Conservation (phyloP, 2,329 filamentous ascomycete species). For the Cyclaneusma minus region DNA sequence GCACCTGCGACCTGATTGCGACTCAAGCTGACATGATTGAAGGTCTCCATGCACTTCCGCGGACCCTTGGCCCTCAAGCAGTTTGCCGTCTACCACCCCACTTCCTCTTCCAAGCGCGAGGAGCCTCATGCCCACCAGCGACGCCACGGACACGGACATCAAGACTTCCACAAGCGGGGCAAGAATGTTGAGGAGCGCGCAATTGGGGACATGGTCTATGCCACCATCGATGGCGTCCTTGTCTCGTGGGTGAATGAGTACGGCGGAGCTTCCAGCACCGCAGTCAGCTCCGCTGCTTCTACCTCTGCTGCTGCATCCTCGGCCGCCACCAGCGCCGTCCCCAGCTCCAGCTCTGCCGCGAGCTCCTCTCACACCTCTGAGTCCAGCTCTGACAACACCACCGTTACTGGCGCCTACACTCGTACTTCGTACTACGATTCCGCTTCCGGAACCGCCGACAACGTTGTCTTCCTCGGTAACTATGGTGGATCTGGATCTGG, state of each 20-base stretch:
- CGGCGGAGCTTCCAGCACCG: conserved; percentile 18
- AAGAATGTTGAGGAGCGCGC: conserved; percentile 28
- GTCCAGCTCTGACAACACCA: conserved; percentile 8
- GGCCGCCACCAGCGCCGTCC: conserved; percentile 9
- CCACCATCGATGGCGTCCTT: conserved; percentile 40
- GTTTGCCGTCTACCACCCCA: conserved; percentile 52
- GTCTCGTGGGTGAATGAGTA: conserved; percentile 44
- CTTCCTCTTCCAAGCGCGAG: conserved; percentile 14
- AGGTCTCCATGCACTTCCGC: conserved; percentile 60
- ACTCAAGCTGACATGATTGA: conserved; percentile 1
- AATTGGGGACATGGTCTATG: conserved; percentile 35
- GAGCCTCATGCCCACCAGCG: conserved; percentile 18
- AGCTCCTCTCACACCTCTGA: conserved; percentile 4
- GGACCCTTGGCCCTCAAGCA: conserved; percentile 53
- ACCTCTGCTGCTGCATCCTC: conserved; percentile 7
- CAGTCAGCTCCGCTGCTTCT: conserved; percentile 6
- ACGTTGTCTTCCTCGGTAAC: conserved; percentile 43
- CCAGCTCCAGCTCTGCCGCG: too few relatives aligned
- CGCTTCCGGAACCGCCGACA: conserved; percentile 25
- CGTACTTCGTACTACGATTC: conserved; percentile 32
- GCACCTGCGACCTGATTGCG: background rate
- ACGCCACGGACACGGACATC: conserved; percentile 29
- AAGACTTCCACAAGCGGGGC: conserved; percentile 29
- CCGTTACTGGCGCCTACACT: conserved; percentile 20
- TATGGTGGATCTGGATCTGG: conserved; percentile 38